A percentile compares a stretch with the other conserved stretches of the same genome.
Evolutionary conservation across 768 basidiomycete genomes (phyloP).

Genomic region (Amanita jacksonii): DNA sequence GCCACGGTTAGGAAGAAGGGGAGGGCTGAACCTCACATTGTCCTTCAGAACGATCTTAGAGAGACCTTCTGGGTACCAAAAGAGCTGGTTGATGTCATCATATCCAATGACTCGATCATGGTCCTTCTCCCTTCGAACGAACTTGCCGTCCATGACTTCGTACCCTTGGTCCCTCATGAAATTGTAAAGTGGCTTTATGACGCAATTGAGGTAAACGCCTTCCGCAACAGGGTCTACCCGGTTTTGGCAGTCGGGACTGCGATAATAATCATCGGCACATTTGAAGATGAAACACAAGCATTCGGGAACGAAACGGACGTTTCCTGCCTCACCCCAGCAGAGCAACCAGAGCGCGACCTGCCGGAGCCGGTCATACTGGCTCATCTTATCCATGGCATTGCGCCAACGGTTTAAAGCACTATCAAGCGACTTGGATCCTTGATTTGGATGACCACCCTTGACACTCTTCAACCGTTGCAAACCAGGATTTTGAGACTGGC

Average conservation of each 20-base stretch:
- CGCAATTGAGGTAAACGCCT: conserved; percentile 82
- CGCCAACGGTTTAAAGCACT: conserved; percentile 92
- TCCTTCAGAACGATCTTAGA: conserved; percentile 85
- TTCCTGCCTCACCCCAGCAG: conserved; percentile 98
- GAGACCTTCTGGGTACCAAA: conserved; percentile 99
- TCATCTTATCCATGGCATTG: conserved; percentile 99
- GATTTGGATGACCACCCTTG: conserved; percentile 47
- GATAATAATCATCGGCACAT: conserved; percentile 99
- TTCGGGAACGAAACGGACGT: conserved; percentile 95
- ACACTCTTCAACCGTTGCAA: conserved; percentile 82
- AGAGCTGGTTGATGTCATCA: conserved; percentile 98
- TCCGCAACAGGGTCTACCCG: conserved; percentile 88
- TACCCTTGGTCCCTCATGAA: conserved; percentile 98
- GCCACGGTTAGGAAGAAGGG: conserved; percentile 6
- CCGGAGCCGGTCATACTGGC: conserved; percentile 93
- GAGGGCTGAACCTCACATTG: conserved; percentile 46
- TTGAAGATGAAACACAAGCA: conserved; percentile 99
- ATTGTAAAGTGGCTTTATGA: conserved; percentile 91
- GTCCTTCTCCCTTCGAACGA: conserved; percentile 88
- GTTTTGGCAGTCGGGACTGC: conserved; percentile 96
- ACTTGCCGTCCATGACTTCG: conserved; percentile 91
- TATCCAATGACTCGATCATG: conserved; percentile 98
- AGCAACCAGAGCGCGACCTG: conserved; percentile 94
- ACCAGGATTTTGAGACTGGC: conserved; percentile 89
- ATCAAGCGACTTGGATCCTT: conserved; percentile 73